A percentile compares a stretch with the other conserved stretches of the same genome.
phyloP scores from a whole-genome alignment of 2,329 filamentous ascomycete species.

The Botrytis medusae region DNA sequence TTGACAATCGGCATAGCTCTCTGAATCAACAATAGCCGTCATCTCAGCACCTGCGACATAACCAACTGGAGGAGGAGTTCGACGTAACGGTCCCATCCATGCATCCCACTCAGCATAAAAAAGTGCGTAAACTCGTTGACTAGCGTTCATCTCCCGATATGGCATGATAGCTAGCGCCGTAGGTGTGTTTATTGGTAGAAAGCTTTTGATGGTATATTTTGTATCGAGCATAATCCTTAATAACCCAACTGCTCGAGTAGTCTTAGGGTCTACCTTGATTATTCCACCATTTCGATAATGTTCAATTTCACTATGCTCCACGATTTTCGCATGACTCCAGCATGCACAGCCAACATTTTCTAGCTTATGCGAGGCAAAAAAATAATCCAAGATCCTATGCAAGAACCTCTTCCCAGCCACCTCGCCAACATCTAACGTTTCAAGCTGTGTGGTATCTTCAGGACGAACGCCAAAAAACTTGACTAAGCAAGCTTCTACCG shows the following conservation, averaged over 20 bases:
- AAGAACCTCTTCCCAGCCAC: background rate
- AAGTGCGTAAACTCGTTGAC: background rate
- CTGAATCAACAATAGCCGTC: background rate
- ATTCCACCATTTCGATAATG: background rate
- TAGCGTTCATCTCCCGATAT: background rate
- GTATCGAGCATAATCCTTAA: conserved; percentile 1
- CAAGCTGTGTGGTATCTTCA: background rate
- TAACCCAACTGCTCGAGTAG: background rate
- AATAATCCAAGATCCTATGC: background rate
- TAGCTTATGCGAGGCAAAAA: background rate
- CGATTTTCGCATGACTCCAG: background rate
- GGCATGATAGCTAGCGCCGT: background rate
- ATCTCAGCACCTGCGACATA: background rate
- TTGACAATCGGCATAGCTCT: background rate
- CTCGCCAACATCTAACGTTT: background rate
- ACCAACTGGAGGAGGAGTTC: too few relatives aligned
- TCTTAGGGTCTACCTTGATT: background rate
- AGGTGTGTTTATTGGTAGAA: background rate
- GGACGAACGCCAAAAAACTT: background rate
- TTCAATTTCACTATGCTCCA: background rate
- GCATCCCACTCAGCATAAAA: conserved; percentile 14
- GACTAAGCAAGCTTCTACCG: background rate
- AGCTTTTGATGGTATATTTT: background rate
- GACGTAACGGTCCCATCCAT: conserved; percentile 8
- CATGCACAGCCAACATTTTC: background rate